Evolutionary conservation across 768 basidiomycete species (phyloP), one percentile per base, ranked within the genome.

Genomic region (Auriscalpium vulgare): DNA sequence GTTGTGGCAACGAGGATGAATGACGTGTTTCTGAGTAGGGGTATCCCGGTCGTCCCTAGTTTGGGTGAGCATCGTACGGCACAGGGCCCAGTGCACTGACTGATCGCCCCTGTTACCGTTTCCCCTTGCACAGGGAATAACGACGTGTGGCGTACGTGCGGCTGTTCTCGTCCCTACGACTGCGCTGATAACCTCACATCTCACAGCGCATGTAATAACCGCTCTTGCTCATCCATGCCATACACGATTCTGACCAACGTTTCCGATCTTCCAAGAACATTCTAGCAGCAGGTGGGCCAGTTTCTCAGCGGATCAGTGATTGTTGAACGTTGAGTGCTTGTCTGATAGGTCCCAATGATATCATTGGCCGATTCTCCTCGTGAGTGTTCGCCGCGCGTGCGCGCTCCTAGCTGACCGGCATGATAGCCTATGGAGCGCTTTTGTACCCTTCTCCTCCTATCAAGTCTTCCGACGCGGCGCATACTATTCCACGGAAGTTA

Each of bases 381-480:
- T 91, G 66, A 62, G 83, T 72, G 40, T 59, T 55, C 14, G 11
- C 16, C 19, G 6, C 43, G 49, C 37, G 21, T 36, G 29, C 19
- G 10, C 16, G 23, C 17, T 57, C 23, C 50, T 38, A 17, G 13
- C 6, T 38, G 45, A 9, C 6, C 35, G 45, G 13, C 29, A 51
- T 35, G 40, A 49, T 63, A 87, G 85, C 53, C 90, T 94, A 60
- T 95, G 93, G 93, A 74, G 78, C 53, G 60, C 77, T 8, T 90
- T 91, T 67, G 85, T 97, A 54, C 92, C 93, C 1, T 82, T 87
- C 65, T 80, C 84, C 37, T 78, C 85, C 57, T 81, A 81, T 51
- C 88, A 89, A 71, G 84, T 89, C 19, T 94, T 95, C 68, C 85
- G 87, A 59, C 78, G 88, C 37, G 92, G 93, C n/a, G 90, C 85